These are phyloP conservation scores for Backusella australiensis DNA, from an alignment of 192 early-diverging fungal genomes.

Conservation along the genomic window DNA sequence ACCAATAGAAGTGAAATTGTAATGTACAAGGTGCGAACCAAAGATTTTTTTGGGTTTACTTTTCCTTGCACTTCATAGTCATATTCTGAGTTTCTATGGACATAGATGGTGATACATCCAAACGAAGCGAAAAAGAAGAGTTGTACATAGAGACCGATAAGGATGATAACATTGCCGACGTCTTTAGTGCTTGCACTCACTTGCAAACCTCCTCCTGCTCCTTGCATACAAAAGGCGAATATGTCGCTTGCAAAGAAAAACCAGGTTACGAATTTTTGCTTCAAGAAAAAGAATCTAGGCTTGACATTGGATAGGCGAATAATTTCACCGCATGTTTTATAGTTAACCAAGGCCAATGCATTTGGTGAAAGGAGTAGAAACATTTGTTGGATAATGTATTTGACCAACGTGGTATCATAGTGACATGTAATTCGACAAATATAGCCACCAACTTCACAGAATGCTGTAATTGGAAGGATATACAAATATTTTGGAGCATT, in stretches of 20 bases:
- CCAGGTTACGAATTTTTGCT: background rate
- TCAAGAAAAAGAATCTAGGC: background rate
- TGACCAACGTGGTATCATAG: background rate
- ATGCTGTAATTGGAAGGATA: slow-evolving; percentile 3
- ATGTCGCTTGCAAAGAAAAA: background rate
- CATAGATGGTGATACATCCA: background rate
- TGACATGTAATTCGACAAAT: background rate
- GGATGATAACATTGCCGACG: background rate
- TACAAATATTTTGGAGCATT: background rate
- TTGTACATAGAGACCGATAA: background rate
- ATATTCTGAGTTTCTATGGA: background rate
- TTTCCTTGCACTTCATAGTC: background rate
- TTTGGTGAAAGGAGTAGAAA: background rate
- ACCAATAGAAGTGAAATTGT: background rate
- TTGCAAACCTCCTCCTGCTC: background rate
- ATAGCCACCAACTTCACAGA: background rate
- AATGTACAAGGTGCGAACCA: background rate
- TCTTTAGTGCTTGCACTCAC: background rate
- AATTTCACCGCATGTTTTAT: background rate
- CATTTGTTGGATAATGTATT: background rate
- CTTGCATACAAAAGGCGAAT: background rate
- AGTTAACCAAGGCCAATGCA: background rate
- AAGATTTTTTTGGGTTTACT: background rate
- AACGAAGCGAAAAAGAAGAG: background rate
- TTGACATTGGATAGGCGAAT: background rate